These are phyloP conservation scores for Arabidopsis suecica DNA, from an alignment of 345 rosid genomes.

Conservation along the genomic window DNA sequence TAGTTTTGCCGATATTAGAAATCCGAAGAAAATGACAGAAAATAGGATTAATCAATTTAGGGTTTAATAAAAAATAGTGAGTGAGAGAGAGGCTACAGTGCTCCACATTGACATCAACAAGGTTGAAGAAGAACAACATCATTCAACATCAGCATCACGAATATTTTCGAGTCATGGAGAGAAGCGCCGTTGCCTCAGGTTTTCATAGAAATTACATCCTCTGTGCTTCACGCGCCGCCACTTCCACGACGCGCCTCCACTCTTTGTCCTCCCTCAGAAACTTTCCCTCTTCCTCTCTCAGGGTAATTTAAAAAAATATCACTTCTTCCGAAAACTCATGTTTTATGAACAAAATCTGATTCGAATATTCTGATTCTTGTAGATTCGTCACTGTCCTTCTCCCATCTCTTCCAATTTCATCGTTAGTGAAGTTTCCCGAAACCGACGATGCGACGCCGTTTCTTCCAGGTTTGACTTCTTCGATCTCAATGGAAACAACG, in stretches of 20 bases:
- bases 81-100: no score
- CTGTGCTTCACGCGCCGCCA: conserved; percentile 44
- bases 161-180: conserved; percentile 52
- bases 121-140: no score
- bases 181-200: conserved; percentile 43
- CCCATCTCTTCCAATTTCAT: conserved; percentile 4
- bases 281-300: conserved; percentile 41
- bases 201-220: conserved; percentile 49
- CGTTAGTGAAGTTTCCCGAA: conserved; percentile 6
- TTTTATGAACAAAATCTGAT: background rate
- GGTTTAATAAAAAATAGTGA: no score
- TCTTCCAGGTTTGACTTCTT: conserved; percentile 48
- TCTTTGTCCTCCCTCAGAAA: conserved; percentile 25
- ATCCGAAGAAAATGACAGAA: no score
- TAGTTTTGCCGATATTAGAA: no score
- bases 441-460: conserved; percentile 48
- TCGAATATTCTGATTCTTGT: conserved; percentile 16
- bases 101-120: no score
- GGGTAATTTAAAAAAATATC: conserved; percentile 35
- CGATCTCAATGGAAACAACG: no score
- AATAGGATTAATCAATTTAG: no score
- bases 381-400: conserved; percentile 40
- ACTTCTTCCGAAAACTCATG: no score
- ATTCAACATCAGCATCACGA: no score
- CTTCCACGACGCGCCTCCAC: conserved; percentile 23